phyloP scores from a whole-genome alignment of 192 early-diverging fungal genomes.

The Backusella sp. region DNA sequence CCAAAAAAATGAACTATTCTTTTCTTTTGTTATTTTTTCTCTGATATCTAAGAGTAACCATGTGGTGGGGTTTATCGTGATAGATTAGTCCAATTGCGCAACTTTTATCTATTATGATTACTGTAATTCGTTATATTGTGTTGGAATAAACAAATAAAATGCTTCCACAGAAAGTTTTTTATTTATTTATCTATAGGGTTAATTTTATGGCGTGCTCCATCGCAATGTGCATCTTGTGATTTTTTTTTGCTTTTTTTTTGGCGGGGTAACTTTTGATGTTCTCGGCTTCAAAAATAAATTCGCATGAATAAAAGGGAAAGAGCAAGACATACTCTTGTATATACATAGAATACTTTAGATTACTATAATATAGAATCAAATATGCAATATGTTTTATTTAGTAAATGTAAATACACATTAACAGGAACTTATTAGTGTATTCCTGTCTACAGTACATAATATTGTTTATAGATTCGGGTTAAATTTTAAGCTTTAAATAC shows the following conservation, averaged over 20 bases:
- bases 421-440: background rate
- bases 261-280: background rate
- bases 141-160: background rate
- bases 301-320: background rate
- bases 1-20: background rate
- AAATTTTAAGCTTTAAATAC: background rate
- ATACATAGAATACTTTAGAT: background rate
- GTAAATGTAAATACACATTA: background rate
- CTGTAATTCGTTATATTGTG: background rate
- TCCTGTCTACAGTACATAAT: background rate
- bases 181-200: background rate
- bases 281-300: background rate
- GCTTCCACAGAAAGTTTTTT: background rate
- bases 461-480: background rate
- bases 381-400: background rate
- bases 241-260: background rate
- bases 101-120: constrained; percentile 1
- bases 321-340: background rate
- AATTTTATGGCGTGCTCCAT: background rate
- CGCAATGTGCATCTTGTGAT: background rate
- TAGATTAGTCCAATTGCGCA: constrained; percentile 1
- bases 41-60: constrained; percentile 6
- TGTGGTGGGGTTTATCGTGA: background rate
- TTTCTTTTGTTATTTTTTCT: background rate
- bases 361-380: background rate